Evolutionary conservation across 371 early-diverging fungal species (phyloP).

Genomic region (Neoconidiobolus thromboides): DNA sequence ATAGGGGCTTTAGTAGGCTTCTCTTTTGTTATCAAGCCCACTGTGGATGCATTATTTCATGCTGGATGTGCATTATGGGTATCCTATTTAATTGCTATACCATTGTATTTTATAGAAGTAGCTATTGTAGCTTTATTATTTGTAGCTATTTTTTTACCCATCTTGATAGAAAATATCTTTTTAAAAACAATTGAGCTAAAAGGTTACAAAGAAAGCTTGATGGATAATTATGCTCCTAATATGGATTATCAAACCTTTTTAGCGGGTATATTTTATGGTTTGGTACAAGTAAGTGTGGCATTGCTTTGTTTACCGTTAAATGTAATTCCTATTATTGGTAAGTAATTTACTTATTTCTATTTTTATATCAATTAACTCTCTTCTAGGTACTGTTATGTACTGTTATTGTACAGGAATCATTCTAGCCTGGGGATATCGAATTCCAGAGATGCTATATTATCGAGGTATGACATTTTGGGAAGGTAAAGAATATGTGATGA

Average conservation of each 20-base stretch:
- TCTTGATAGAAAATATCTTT: slow-evolving; percentile 1
- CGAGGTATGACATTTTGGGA: slow-evolving; percentile 26
- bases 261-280: background rate
- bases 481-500: slow-evolving; percentile 22
- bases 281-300: slow-evolving; percentile 19
- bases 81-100: background rate
- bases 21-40: background rate
- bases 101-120: background rate
- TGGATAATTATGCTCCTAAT: background rate
- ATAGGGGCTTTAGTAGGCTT: background rate
- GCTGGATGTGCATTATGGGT: background rate
- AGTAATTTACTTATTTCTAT: no score
- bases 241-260: background rate
- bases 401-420: slow-evolving; percentile 34
- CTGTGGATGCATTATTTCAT: background rate
- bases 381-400: slow-evolving; percentile 24
- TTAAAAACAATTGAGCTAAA: background rate
- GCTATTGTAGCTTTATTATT: background rate
- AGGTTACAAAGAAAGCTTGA: background rate
- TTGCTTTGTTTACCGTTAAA: slow-evolving; percentile 34
- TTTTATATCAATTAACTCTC: no score
- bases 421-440: slow-evolving; percentile 22
- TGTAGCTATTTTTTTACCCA: background rate
- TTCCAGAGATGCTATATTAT: slow-evolving; percentile 33
- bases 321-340: slow-evolving; percentile 24